A percentile compares a stretch with the other conserved stretches of the same genome.
These are phyloP conservation scores for Hydnum rufescens DNA, from an alignment of 768 basidiomycete species.

Conservation along the genomic window DNA sequence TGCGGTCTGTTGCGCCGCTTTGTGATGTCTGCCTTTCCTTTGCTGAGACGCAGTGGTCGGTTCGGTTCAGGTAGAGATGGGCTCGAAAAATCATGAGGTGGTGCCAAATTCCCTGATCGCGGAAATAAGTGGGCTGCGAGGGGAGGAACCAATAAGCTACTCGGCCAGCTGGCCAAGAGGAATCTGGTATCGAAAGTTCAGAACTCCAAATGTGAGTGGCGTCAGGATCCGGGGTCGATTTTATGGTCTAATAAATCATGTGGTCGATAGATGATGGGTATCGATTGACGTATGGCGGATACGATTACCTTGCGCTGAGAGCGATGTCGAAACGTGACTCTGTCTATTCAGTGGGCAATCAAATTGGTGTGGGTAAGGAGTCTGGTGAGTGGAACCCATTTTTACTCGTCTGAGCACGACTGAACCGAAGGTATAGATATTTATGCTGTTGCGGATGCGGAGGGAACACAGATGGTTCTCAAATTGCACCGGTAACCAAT, in stretches of 20 bases:
- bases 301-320: conserved; percentile 87
- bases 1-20: conserved; percentile 33
- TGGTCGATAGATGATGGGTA: conserved; percentile 76
- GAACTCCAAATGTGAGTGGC: conserved; percentile 67
- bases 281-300: conserved; percentile 93
- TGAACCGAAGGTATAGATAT: conserved; percentile 34
- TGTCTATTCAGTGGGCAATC: conserved; percentile 82
- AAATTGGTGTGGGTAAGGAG: conserved; percentile 97
- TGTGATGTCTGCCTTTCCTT: not conserved
- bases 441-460: conserved; percentile 70
- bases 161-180: conserved; percentile 79
- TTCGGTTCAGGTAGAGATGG: conserved; percentile 72
- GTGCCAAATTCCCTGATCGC: conserved; percentile 79
- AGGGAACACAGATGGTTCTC: conserved; percentile 71
- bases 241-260: not conserved
- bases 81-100: conserved; percentile 93
- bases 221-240: not conserved
- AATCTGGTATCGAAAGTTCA: conserved; percentile 79
- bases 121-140: conserved; percentile 80
- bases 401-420: not conserved
- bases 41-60: not conserved
- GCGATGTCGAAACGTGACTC: conserved; percentile 80
- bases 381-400: conserved; percentile 33
- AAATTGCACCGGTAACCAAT: conserved; percentile 83
- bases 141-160: conserved; percentile 87